Evolutionary conservation across 805 yeast genomes (phyloP), one percentile per base, ranked within the genome.

Genomic region (Yamadazyma nakazawae): DNA sequence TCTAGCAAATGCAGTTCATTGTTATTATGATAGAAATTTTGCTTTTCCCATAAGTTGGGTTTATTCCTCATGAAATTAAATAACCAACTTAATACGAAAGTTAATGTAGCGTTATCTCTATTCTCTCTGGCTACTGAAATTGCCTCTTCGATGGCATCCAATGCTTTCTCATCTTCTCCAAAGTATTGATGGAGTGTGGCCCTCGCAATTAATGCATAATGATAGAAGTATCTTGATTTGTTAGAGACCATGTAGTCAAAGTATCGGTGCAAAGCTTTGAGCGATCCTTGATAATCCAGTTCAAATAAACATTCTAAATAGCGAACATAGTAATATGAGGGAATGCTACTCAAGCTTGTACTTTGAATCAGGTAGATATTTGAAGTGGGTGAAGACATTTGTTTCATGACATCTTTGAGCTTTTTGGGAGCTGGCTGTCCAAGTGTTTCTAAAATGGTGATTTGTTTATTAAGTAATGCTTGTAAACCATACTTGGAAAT

Each of bases 111-210:
- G 46, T 79, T 74, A 61, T 91, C 96, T 51, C 82, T 82, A 55
- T 85, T 84, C 56, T 90, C 96, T 54, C 97, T 70, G 0, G 97
- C 97, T 2, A 90, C 89, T 6, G 85, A 74, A 2, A 89, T 85
- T 0, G 97, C 94, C 61, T 90, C 97, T 51, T 85, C 88, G 8
- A 89, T 85, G 1, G 96, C 84, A 52, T 84, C 75, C 12, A 88
- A 61, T 0, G 96, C 96, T 49, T 84, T 84, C 11, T 74, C 75
- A 51, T 78, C 77, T 46, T 82, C 81, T 25, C 82, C 81, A 60
- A 85, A 86, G 43, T 77, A 78, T 18, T 84, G 82, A 53, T 88
- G 89, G 35, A 87, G 65, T 0, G 86, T 73, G 0, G 94, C 95
- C 40, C 85, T 66, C 2, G 86, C 82, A 16, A 88, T 70, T 28